Evolutionary conservation across 75 land plant species (phyloP).

Genomic region (Gnetum montanum): DNA sequence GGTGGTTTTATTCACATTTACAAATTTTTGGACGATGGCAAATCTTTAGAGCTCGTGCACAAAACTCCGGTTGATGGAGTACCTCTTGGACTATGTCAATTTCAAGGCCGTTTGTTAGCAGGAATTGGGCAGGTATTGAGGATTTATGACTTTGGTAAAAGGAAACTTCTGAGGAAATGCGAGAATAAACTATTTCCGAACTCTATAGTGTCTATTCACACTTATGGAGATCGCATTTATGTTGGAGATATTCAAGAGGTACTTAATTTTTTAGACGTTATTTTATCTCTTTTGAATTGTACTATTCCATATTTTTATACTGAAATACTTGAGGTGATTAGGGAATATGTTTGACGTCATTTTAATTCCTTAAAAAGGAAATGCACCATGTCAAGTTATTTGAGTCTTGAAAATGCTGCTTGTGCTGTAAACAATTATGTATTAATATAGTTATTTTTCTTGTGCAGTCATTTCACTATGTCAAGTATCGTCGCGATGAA

Average conservation of each 20-base stretch:
- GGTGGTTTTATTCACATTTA: conserved; percentile 88
- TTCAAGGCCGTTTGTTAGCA: conserved; percentile 89
- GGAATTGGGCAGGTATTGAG: conserved; percentile 87
- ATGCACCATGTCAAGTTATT: not conserved
- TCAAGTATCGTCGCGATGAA: conserved; percentile 93
- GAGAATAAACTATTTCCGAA: conserved; percentile 97
- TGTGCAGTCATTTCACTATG: conserved; percentile 95
- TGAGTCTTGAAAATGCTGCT: not conserved
- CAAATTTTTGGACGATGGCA: conserved; percentile 86
- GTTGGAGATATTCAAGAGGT: conserved; percentile 99
- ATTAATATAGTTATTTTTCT: no score
- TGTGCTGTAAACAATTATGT: no score
- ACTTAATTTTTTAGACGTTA: no score
- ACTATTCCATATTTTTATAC: not conserved
- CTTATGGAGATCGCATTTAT: conserved; percentile 94
- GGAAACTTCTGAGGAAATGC: conserved; percentile 86
- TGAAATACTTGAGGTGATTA: no score
- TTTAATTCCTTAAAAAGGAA: not conserved
- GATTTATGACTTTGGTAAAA: conserved; percentile 90
- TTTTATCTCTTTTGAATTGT: not conserved
- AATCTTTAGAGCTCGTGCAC: conserved; percentile 73
- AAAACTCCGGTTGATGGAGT: conserved; percentile 97
- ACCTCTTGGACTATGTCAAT: conserved; percentile 89
- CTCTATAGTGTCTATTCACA: conserved; percentile 78
- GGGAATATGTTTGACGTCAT: not conserved